A percentile compares a stretch with the other conserved stretches of the same genome.
These are phyloP conservation scores for Leishmania major DNA, from an alignment of 208 protist species.

Conservation along the genomic window DNA sequence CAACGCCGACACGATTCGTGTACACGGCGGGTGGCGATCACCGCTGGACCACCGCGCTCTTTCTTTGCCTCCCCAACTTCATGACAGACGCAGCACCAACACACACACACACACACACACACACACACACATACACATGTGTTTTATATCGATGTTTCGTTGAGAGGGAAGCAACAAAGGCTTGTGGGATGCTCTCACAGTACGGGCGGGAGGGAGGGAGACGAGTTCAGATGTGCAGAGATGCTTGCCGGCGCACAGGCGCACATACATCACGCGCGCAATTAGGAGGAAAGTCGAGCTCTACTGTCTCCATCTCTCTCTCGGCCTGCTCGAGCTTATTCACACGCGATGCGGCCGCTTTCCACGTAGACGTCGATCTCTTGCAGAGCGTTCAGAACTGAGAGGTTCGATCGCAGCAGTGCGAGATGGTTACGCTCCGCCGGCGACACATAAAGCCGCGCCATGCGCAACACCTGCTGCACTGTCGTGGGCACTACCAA, in stretches of 20 bases:
- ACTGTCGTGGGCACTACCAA: conserved; percentile 55
- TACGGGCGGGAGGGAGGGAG: background rate
- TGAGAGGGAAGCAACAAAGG: background rate
- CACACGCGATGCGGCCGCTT: conserved; percentile 26
- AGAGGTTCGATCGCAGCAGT: conserved; percentile 65
- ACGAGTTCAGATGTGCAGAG: background rate
- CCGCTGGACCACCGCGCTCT: background rate
- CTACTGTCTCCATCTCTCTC: background rate
- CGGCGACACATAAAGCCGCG: conserved; percentile 64
- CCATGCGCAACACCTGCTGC: conserved; percentile 82
- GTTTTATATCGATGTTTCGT: background rate
- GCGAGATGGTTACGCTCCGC: conserved; percentile 67
- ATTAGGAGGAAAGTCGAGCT: too few relatives aligned
- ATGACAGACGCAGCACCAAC: too few relatives aligned
- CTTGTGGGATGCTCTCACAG: background rate
- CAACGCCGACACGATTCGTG: background rate
- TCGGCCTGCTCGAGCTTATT: background rate
- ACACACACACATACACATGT: too few relatives aligned
- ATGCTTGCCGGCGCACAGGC: background rate
- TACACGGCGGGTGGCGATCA: background rate
- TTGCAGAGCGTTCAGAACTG: conserved; percentile 46
- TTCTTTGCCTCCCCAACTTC: background rate
- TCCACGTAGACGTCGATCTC: conserved; percentile 61
- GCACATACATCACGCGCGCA: background rate
- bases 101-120: too few relatives aligned